These are phyloP conservation scores for Dittrichia graveolens DNA, from an alignment of 129 eudicot species.

Conservation along the genomic window DNA sequence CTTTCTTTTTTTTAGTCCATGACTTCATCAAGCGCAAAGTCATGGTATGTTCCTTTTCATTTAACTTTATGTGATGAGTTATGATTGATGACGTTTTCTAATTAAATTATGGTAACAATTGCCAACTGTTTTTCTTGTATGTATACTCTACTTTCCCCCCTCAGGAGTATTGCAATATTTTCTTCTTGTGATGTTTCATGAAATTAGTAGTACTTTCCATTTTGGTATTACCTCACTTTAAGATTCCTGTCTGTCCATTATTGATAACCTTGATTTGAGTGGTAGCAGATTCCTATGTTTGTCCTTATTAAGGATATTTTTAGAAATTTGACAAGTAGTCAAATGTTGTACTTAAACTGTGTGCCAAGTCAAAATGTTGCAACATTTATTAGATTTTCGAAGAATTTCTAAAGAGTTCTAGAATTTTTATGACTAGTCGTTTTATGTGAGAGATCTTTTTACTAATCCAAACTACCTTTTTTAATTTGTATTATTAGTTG, in stretches of 20 bases:
- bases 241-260: not conserved
- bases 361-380: not conserved
- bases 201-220: not conserved
- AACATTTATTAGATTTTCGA: not conserved
- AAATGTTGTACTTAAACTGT: constrained; percentile 1
- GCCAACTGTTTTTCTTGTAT: not conserved
- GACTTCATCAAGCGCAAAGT: not conserved
- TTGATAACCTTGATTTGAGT: not conserved
- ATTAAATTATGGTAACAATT: not conserved
- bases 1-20: not conserved
- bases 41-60: not conserved
- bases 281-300: not conserved
- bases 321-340: constrained; percentile 7
- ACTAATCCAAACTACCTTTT: not conserved
- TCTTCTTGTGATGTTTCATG: not conserved
- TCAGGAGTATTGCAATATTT: not conserved
- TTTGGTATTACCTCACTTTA: constrained; percentile 3
- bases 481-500: not conserved
- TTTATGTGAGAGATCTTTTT: not conserved
- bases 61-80: not conserved
- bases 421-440: not conserved
- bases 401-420: not conserved
- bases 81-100: not conserved
- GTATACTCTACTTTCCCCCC: not conserved
- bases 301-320: not conserved